A percentile compares a stretch with the other conserved stretches of the same genome.
phyloP scores from a whole-genome alignment of 2,329 filamentous ascomycete genomes.

The Claviceps maximensis region DNA sequence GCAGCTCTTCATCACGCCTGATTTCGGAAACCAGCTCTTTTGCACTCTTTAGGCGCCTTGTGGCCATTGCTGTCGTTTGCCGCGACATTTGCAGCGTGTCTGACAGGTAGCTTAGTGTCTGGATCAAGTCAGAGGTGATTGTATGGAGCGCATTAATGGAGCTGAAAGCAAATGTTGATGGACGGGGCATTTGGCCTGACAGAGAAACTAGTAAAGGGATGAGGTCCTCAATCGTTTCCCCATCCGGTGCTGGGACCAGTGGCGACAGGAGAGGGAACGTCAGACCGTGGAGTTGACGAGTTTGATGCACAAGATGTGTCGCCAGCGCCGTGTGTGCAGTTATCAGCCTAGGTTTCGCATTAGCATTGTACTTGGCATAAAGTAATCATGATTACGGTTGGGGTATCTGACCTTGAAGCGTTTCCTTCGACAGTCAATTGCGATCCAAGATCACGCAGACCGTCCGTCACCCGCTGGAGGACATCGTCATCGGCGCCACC shows the following conservation, averaged over 20 bases:
- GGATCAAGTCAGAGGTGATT: conserved; percentile 59
- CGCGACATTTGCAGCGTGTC: conserved; percentile 91
- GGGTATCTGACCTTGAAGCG: conserved; percentile 47
- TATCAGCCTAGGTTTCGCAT: conserved; percentile 43
- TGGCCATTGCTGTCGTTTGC: conserved; percentile 72
- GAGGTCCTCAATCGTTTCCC: conserved; percentile 54
- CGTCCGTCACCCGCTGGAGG: conserved; percentile 53
- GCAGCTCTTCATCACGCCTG: conserved; percentile 65
- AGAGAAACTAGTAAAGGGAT: conserved; percentile 53
- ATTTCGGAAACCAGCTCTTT: conserved; percentile 80
- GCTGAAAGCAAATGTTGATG: conserved; percentile 46
- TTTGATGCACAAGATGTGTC: conserved; percentile 62
- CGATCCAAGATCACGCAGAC: conserved; percentile 58
- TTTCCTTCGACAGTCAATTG: conserved; percentile 61
- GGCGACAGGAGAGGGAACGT: conserved; percentile 60
- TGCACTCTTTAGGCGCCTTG: conserved; percentile 64
- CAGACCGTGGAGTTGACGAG: conserved; percentile 60
- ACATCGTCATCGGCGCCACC: conserved; percentile 53
- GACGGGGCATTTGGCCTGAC: conserved; percentile 52
- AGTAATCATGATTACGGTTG: not conserved
- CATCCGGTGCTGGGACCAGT: conserved; percentile 46
- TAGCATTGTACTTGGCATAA: not conserved
- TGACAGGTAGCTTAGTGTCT: conserved; percentile 72
- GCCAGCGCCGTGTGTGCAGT: conserved; percentile 63
- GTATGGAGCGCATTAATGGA: conserved; percentile 57